A percentile compares a stretch with the other conserved stretches of the same genome.
These are phyloP conservation scores for Penicillium aurantiogriseum DNA, from an alignment of 2,329 filamentous ascomycete genomes.

Conservation along the genomic window DNA sequence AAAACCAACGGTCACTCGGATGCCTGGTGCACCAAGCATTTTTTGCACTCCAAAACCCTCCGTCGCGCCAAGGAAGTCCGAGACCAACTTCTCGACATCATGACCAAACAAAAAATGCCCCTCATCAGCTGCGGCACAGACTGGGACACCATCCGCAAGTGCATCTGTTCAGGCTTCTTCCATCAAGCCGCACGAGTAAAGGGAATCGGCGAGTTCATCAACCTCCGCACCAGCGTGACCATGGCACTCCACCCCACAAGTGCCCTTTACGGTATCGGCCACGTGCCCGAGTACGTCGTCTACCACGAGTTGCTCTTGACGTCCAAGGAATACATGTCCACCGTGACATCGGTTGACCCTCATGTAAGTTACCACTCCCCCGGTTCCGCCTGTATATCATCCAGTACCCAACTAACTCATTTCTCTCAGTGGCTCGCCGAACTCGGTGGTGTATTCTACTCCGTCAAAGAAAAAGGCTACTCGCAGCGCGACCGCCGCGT, in stretches of 20 bases:
- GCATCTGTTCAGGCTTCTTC: slow-evolving; percentile 97
- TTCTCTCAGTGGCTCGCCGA: slow-evolving; percentile 76
- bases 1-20: slow-evolving; percentile 85
- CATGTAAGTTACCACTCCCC: slow-evolving; percentile 51
- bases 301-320: slow-evolving; percentile 98
- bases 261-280: slow-evolving; percentile 86
- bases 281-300: slow-evolving; percentile 93
- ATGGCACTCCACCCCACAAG: slow-evolving; percentile 94
- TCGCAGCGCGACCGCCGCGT: slow-evolving; percentile 80
- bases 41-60: slow-evolving; percentile 91
- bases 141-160: slow-evolving; percentile 93
- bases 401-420: slow-evolving; percentile 5
- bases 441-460: slow-evolving; percentile 94
- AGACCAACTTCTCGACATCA: slow-evolving; percentile 90
- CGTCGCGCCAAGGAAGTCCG: slow-evolving; percentile 90
- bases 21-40: slow-evolving; percentile 89
- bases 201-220: slow-evolving; percentile 96
- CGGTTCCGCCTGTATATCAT: neutral
- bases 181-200: slow-evolving; percentile 96
- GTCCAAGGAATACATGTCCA: slow-evolving; percentile 96
- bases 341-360: slow-evolving; percentile 91
- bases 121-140: slow-evolving; percentile 89
- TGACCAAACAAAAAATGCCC: slow-evolving; percentile 87
- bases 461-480: slow-evolving; percentile 95
- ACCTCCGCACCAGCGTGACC: slow-evolving; percentile 88